Percentiles rank a stretch among this genome's conserved stretches.
Conservation (phyloP, 2,329 filamentous ascomycete genomes). For the Alternaria hordeiaustralica region DNA sequence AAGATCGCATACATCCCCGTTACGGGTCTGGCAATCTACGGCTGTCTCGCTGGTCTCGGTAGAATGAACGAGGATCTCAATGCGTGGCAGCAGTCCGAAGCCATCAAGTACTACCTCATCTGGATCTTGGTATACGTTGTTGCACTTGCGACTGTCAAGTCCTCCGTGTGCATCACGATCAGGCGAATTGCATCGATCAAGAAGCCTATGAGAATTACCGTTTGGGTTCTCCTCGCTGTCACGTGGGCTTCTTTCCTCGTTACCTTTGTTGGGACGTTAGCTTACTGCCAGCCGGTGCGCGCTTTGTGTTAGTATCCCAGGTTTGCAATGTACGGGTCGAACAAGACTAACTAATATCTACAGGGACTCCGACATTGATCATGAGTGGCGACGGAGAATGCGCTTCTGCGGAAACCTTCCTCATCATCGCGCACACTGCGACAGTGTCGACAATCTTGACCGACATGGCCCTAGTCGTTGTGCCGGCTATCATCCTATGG, state of each 20-base stretch:
- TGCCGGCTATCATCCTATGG: conserved; percentile 30
- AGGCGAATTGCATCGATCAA: conserved; percentile 30
- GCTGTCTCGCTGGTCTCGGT: conserved; percentile 23
- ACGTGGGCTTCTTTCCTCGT: conserved; percentile 31
- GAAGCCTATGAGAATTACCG: conserved; percentile 19
- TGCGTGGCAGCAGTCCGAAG: conserved; percentile 24
- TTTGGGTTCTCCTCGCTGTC: conserved; percentile 21
- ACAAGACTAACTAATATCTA: not conserved
- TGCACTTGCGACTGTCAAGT: conserved; percentile 31
- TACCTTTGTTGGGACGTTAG: conserved; percentile 27
- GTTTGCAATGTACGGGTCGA: not conserved
- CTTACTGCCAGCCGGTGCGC: conserved; percentile 26
- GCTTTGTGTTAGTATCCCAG: conserved; percentile 3
- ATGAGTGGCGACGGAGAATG: conserved; percentile 21
- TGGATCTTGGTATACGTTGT: conserved; percentile 35
- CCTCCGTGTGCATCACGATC: conserved; percentile 32
- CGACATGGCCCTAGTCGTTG: conserved; percentile 26
- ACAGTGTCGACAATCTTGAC: conserved; percentile 30
- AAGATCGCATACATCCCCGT: not conserved
- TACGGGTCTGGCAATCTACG: not conserved
- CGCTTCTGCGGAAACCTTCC: conserved; percentile 23
- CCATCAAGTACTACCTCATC: conserved; percentile 33
- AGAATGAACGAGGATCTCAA: conserved; percentile 26
- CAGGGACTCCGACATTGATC: conserved; percentile 16
- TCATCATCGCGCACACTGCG: conserved; percentile 29